Conservation (phyloP, 345 rosid species). For the Gossypium sturtianum region DNA sequence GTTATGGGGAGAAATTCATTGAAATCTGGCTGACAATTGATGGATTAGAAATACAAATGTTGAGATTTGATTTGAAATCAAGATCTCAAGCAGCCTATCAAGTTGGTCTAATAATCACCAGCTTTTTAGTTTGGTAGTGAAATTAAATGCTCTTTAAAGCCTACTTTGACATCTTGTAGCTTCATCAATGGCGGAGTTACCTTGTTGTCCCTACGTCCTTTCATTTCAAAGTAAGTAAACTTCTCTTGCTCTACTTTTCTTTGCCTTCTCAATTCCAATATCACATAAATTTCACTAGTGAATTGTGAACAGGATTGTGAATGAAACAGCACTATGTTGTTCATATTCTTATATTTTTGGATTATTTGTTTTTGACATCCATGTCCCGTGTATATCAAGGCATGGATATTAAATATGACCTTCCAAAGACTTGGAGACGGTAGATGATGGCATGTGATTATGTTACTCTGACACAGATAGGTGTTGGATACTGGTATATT, state of each 20-base stretch:
- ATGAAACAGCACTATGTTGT: conserved; percentile 5
- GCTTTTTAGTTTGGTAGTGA: conserved; percentile 2
- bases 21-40: not conserved
- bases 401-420: not conserved
- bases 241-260: not conserved
- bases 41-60: not conserved
- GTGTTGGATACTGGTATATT: not conserved
- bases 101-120: not conserved
- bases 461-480: not conserved
- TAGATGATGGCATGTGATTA: conserved; percentile 1
- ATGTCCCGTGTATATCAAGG: not conserved
- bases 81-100: not conserved
- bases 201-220: not conserved
- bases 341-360: not conserved
- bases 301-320: conserved; percentile 1
- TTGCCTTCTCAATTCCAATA: not conserved
- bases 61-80: not conserved
- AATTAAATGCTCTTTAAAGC: conserved; percentile 1
- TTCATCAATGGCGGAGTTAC: not conserved
- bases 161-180: conserved; percentile 8
- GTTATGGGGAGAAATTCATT: not conserved
- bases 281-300: not conserved
- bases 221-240: not conserved
- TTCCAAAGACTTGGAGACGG: not conserved
- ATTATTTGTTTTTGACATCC: not conserved